A percentile compares a stretch with the other conserved stretches of the same genome.
phyloP scores from a whole-genome alignment of 805 yeast species.

The Saturnispora gosingensis region DNA sequence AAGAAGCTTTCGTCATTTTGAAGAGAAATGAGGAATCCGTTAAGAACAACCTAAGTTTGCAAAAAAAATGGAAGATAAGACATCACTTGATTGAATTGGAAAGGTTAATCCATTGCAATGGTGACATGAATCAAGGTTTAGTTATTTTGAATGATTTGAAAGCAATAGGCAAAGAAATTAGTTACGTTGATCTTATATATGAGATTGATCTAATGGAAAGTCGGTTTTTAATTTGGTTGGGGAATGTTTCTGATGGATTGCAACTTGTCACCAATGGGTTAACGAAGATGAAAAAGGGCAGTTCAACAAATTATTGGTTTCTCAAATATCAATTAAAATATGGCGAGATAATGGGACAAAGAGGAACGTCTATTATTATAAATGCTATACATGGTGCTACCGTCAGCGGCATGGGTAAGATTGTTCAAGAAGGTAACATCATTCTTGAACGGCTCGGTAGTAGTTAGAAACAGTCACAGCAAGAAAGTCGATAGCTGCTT shows the following conservation, averaged over 20 bases:
- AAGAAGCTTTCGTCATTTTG: background rate
- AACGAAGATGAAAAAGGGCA: constrained; percentile 16
- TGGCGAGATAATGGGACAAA: constrained; percentile 27
- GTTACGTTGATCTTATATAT: constrained; percentile 24
- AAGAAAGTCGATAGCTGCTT: constrained; percentile 40
- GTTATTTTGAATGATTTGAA: constrained; percentile 27
- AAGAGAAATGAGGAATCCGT: constrained; percentile 7
- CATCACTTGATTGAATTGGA: constrained; percentile 7
- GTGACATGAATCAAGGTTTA: constrained; percentile 27
- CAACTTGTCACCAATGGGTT: constrained; percentile 17
- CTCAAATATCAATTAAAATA: constrained; percentile 40
- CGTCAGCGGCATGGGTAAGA: background rate
- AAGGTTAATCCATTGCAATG: constrained; percentile 19
- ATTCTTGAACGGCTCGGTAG: background rate
- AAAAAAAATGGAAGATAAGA: constrained; percentile 33
- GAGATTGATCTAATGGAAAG: constrained; percentile 24
- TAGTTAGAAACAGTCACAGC: background rate
- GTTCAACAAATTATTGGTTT: constrained; percentile 34
- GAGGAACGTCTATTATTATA: constrained; percentile 5
- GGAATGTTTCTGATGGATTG: constrained; percentile 18
- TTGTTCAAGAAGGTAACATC: background rate
- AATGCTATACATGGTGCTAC: constrained; percentile 1
- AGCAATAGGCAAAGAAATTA: constrained; percentile 26
- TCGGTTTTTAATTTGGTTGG: constrained; percentile 7
- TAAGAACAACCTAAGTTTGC: constrained; percentile 25